Conservation (phyloP, 2,329 filamentous ascomycete genomes). For the Xylaria arbuscula region DNA sequence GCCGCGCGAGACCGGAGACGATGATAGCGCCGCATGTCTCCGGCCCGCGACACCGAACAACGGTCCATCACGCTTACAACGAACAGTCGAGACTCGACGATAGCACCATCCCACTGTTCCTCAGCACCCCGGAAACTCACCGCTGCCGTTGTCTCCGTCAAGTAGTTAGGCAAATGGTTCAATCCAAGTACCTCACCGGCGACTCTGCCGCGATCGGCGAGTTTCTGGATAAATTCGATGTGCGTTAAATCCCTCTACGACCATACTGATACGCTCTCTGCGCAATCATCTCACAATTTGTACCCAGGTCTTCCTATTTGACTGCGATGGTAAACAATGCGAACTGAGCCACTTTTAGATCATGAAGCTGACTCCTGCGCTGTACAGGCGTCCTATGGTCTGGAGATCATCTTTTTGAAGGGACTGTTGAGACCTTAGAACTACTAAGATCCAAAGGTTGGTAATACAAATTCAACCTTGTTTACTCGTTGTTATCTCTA, state of each 20-base stretch:
- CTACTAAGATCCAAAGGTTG: constrained; percentile 83
- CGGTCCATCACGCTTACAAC: constrained; percentile 22
- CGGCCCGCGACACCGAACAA: too few relatives aligned
- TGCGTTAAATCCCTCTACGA: constrained; percentile 62
- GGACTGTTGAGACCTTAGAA: constrained; percentile 85
- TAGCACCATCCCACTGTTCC: not conserved
- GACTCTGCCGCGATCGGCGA: constrained; percentile 79
- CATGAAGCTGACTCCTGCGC: constrained; percentile 12
- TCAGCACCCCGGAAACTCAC: not conserved
- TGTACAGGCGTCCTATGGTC: constrained; percentile 87
- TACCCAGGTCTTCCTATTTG: constrained; percentile 85
- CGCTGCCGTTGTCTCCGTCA: not conserved
- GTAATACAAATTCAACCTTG: constrained; percentile 21
- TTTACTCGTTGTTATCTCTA: not conserved
- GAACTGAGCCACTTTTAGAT: constrained; percentile 23
- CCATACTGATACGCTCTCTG: constrained; percentile 18
- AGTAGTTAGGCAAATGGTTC: constrained; percentile 46
- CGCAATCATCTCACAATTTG: constrained; percentile 29
- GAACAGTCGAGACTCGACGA: constrained; percentile 2
- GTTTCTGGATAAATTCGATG: constrained; percentile 93
- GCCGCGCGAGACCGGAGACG: constrained; percentile 8
- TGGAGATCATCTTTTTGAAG: constrained; percentile 88
- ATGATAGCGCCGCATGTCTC: constrained; percentile 1
- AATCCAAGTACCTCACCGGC: constrained; percentile 78
- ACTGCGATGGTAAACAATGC: constrained; percentile 84